phyloP scores from a whole-genome alignment of 2,329 filamentous ascomycete species.

The Sporothrix brasiliensis region DNA sequence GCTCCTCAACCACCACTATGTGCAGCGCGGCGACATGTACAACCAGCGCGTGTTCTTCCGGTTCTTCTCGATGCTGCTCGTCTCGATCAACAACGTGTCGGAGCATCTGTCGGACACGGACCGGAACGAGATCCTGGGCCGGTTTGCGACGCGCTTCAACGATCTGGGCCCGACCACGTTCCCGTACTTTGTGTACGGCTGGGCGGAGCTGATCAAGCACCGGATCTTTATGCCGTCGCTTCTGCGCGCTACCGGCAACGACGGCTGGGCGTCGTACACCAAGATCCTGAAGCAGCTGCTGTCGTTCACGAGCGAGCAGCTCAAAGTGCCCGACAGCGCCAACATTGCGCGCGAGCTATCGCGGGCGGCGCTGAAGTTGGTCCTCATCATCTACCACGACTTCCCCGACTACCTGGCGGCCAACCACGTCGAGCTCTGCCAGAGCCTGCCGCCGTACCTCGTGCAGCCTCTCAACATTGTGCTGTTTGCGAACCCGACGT shows the following conservation, averaged over 20 bases:
- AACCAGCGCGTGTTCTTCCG: constrained; percentile 91
- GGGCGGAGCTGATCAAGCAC: constrained; percentile 82
- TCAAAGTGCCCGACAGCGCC: constrained; percentile 69
- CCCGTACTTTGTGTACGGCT: constrained; percentile 81
- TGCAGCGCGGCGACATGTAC: constrained; percentile 77
- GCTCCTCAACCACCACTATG: constrained; percentile 82
- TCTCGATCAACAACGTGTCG: constrained; percentile 50
- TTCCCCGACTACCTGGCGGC: constrained; percentile 91
- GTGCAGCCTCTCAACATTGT: constrained; percentile 88
- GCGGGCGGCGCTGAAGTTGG: constrained; percentile 76
- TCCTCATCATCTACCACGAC: constrained; percentile 88
- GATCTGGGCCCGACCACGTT: constrained; percentile 75
- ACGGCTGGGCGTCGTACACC: constrained; percentile 76
- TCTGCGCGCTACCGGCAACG: constrained; percentile 66
- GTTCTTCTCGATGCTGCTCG: constrained; percentile 79
- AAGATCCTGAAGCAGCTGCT: constrained; percentile 74
- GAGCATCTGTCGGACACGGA: constrained; percentile 64
- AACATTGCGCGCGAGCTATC: constrained; percentile 80
- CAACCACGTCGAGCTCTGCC: constrained; percentile 80
- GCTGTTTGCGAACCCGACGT: constrained; percentile 73
- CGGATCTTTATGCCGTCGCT: constrained; percentile 80
- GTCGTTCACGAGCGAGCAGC: constrained; percentile 73
- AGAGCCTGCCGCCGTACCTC: constrained; percentile 79
- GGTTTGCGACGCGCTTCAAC: constrained; percentile 70
- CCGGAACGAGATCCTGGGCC: constrained; percentile 69